Conservation (phyloP, 306 rosid species). For the Vachellia collinsii region DNA sequence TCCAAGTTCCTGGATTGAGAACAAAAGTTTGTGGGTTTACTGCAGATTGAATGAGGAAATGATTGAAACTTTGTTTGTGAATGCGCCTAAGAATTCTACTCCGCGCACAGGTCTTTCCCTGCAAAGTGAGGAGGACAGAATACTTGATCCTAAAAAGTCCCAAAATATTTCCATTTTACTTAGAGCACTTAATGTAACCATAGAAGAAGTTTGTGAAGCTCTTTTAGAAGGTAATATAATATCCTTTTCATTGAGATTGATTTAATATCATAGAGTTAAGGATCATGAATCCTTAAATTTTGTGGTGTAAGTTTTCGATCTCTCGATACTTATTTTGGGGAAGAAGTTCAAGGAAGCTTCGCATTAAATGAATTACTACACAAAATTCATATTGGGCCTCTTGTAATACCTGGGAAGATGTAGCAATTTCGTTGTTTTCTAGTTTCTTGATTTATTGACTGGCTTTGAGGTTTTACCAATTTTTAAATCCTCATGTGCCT, state of each 20-base stretch:
- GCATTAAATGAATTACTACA: too few relatives aligned
- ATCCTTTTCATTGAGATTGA: not conserved
- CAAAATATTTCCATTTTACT: constrained; percentile 90
- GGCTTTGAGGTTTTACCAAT: not conserved
- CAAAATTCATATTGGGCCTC: too few relatives aligned
- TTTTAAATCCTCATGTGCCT: not conserved
- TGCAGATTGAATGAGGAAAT: constrained; percentile 93
- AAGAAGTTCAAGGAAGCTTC: too few relatives aligned
- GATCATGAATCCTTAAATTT: not conserved
- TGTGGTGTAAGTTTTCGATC: not conserved
- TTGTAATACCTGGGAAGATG: not conserved
- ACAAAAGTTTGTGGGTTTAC: constrained; percentile 28
- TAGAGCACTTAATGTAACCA: constrained; percentile 85
- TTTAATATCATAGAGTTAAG: not conserved
- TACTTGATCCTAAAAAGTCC: constrained; percentile 92
- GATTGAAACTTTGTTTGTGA: constrained; percentile 88
- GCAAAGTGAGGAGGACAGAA: constrained; percentile 62
- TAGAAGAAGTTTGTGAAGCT: constrained; percentile 92
- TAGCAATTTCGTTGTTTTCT: not conserved
- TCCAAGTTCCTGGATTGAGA: constrained; percentile 36
- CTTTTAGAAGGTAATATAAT: constrained; percentile 74
- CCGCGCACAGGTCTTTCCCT: constrained; percentile 49
- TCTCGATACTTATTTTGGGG: too few relatives aligned
- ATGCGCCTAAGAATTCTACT: constrained; percentile 63
- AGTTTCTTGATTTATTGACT: not conserved